Evolutionary conservation across 495 filamentous ascomycete genomes (phyloP), one percentile per base, ranked within the genome.

Genomic region (Aspergillus heteromorphus): DNA sequence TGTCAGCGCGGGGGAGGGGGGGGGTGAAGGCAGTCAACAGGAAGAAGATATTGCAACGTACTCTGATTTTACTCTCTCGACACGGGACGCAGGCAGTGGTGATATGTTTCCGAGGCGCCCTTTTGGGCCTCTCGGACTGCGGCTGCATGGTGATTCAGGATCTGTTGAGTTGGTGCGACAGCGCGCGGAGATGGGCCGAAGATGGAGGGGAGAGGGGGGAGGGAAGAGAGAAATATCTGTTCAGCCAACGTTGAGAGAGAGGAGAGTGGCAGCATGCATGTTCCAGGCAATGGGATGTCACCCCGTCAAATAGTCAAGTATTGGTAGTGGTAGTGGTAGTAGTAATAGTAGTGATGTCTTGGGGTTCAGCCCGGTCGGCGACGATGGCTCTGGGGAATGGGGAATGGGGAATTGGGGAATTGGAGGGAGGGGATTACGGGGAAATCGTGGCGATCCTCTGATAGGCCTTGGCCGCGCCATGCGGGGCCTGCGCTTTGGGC

Each of bases 1-100:
- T 30, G 25, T 53, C 25, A 53, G 50, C 29, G 11, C 27, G 13
- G 42, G 0, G 42, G 6, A 23, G 5, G 17, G 1, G 23, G 2
- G 5, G 1, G 2, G 6, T 29, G 21, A 30, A 6, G 14, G 14
- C 23, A 6, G 14, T 4, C 23, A 29, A 7, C 8, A 40, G 4
- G 20, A 9, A 14, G 21, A 25, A 57, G 54, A 62, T 66, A n/a
- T n/a, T n/a, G 25, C 17, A 40, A 60, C 67, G 49, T 70, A 77
- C 75, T 54, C 72, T 69, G 36, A 78, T 75, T 40, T 78, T 78
- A 45, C 75, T 78, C 61, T 78, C 75, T 10, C 75, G 73, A 60
- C 75, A 78, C 17, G 74, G 73, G 17, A 75, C 73, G 55, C 75
- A 78, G 13, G 75, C 75, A 0, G 75, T 78, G 0, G 75, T 78